Percentiles rank a stretch among this genome's conserved stretches.
phyloP scores from a whole-genome alignment of 768 basidiomycete species.

The Sporobolomyces pararoseus region DNA sequence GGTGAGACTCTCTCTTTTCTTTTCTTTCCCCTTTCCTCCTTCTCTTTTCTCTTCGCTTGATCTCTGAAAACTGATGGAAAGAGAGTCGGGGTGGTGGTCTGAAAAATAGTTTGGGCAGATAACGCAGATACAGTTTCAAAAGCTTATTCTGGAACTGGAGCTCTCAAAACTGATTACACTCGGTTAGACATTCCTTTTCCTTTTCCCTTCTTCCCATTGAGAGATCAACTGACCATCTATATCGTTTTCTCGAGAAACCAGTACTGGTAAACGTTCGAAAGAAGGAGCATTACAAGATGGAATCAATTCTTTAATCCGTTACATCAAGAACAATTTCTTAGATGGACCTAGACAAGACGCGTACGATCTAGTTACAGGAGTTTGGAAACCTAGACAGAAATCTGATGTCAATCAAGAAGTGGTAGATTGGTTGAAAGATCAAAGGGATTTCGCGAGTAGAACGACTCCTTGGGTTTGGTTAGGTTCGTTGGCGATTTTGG shows the following conservation, averaged over 20 bases:
- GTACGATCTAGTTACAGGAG: constrained; percentile 87
- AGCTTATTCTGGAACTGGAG: constrained; percentile 92
- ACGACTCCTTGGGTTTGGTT: constrained; percentile 69
- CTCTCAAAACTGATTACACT: constrained; percentile 94
- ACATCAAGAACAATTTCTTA: constrained; percentile 92
- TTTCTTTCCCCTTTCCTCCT: too few relatives aligned
- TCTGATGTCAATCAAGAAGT: constrained; percentile 9
- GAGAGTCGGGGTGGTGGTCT: too few relatives aligned
- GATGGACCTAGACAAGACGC: constrained; percentile 94
- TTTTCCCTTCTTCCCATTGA: background rate
- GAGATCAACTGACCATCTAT: background rate
- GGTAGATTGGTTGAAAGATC: constrained; percentile 1
- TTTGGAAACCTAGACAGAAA: constrained; percentile 69
- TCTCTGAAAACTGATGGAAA: too few relatives aligned
- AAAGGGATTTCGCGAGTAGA: constrained; percentile 16
- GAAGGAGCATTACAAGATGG: constrained; percentile 80
- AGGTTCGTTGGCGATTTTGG: constrained; percentile 82
- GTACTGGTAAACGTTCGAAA: constrained; percentile 77
- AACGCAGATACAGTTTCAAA: constrained; percentile 85
- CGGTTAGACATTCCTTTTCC: constrained; percentile 49
- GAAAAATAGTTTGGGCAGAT: constrained; percentile 98
- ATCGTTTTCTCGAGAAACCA: constrained; percentile 1
- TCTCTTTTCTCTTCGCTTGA: too few relatives aligned
- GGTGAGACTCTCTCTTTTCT: constrained; percentile 60
- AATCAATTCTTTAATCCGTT: constrained; percentile 74